phyloP scores from a whole-genome alignment of 2,329 filamentous ascomycete genomes.

The Alternaria viburni region DNA sequence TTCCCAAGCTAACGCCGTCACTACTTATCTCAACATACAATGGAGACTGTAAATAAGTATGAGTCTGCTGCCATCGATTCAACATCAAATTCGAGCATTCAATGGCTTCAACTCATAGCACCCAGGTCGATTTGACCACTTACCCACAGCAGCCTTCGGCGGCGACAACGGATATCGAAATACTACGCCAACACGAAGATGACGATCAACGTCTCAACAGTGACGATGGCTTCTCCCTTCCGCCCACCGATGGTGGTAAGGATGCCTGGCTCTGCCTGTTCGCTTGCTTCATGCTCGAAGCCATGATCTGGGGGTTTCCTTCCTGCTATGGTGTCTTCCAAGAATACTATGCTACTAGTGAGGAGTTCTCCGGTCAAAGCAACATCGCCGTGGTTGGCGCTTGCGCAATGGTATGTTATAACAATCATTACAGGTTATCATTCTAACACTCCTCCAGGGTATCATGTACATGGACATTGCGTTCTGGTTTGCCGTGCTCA shows the following conservation, averaged over 20 bases:
- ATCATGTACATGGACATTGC: conserved; percentile 57
- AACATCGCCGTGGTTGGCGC: conserved; percentile 43
- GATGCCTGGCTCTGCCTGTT: conserved; percentile 40
- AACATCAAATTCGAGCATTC: not conserved
- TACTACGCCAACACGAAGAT: conserved; percentile 17
- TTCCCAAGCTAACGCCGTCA: not conserved
- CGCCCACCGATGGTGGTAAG: conserved; percentile 38
- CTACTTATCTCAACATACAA: not conserved
- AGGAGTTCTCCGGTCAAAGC: conserved; percentile 37
- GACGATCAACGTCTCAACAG: conserved; percentile 18
- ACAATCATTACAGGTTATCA: not conserved
- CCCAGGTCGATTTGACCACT: conserved; percentile 18
- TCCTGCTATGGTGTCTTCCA: conserved; percentile 43
- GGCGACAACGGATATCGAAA: conserved; percentile 19
- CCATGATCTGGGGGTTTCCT: conserved; percentile 52
- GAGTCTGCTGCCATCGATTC: not conserved
- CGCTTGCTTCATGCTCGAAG: conserved; percentile 59
- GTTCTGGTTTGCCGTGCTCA: conserved; percentile 48
- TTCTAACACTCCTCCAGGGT: conserved; percentile 38
- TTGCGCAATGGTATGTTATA: conserved; percentile 38
- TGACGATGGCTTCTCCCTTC: conserved; percentile 31
- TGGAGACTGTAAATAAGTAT: not conserved
- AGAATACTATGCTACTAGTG: conserved; percentile 40
- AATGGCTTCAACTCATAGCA: conserved; percentile 26
- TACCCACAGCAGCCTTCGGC: conserved; percentile 19